A percentile compares a stretch with the other conserved stretches of the same genome.
phyloP scores from a whole-genome alignment of 2,329 filamentous ascomycete species.

The Talaromyces islandicus region DNA sequence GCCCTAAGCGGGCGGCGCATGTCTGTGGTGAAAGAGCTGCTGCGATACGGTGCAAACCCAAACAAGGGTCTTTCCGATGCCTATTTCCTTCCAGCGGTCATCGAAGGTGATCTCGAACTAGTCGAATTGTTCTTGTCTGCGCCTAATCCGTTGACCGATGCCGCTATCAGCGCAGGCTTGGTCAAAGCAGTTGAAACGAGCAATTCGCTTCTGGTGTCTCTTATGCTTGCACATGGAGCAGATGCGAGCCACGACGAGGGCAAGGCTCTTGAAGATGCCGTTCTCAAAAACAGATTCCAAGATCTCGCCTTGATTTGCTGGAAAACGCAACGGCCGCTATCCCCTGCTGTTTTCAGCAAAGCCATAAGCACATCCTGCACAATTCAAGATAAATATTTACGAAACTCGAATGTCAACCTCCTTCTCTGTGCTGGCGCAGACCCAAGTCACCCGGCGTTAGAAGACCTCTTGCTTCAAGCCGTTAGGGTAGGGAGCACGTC shows the following conservation, averaged over 20 bases:
- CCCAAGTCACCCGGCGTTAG: not conserved
- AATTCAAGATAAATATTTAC: not conserved
- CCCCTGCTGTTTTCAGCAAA: not conserved
- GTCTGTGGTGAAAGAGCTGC: not conserved
- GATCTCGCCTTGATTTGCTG: conserved; percentile 1
- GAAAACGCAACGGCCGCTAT: not conserved
- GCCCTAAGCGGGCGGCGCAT: not conserved
- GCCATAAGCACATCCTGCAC: not conserved
- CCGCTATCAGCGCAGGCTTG: not conserved
- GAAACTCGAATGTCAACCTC: not conserved
- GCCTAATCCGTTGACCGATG: not conserved
- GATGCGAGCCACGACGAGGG: not conserved
- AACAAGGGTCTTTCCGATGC: not conserved
- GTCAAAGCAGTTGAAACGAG: not conserved
- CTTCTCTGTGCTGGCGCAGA: not conserved
- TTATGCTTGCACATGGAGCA: not conserved
- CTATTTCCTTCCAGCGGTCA: not conserved
- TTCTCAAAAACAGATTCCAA: not conserved
- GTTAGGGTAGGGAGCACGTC: not conserved
- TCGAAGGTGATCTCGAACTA: not conserved
- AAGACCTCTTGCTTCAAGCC: not conserved
- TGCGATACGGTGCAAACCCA: not conserved
- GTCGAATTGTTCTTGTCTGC: conserved; percentile 1
- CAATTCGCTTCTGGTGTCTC: not conserved
- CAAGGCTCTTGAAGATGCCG: not conserved